Evolutionary conservation across 208 protist genomes (phyloP).

Genomic region (Wallacemonas collosoma): DNA sequence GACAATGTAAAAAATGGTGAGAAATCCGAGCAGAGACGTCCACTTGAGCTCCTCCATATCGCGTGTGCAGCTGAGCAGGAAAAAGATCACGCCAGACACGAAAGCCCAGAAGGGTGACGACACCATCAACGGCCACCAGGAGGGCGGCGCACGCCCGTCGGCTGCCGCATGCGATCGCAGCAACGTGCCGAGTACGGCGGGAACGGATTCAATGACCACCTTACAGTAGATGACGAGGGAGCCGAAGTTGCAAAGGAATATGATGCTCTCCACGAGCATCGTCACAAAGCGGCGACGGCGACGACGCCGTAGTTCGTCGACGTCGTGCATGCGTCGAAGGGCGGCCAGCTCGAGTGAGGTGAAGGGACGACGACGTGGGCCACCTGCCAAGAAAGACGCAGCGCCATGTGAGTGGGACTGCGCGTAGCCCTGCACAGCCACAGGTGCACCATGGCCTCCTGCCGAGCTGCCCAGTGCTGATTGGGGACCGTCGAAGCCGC

Average conservation of each 20-base stretch:
- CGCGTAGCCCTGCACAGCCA: background rate
- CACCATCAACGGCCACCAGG: background rate
- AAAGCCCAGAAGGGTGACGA: conserved; percentile 48
- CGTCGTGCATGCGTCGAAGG: conserved; percentile 9
- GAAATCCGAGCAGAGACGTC: conserved; percentile 75
- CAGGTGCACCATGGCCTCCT: no score
- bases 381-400: background rate
- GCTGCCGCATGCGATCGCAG: background rate
- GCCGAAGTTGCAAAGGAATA: conserved; percentile 78
- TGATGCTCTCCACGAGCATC: conserved; percentile 54
- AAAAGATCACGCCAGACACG: conserved; percentile 63
- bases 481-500: no score
- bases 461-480: no score
- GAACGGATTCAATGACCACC: conserved; percentile 76
- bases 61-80: conserved; percentile 64
- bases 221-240: conserved; percentile 65
- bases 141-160: conserved; percentile 4
- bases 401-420: background rate
- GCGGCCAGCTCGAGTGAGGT: background rate
- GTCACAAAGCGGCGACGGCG: conserved; percentile 48
- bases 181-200: conserved; percentile 43
- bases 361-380: conserved; percentile 1
- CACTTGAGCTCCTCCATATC: conserved; percentile 89
- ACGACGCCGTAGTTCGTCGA: conserved; percentile 43
- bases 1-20: conserved; percentile 88